Base-by-base conservation (phyloP, 2,329 filamentous ascomycete genomes). In the Juglanconis sp. region DNA sequence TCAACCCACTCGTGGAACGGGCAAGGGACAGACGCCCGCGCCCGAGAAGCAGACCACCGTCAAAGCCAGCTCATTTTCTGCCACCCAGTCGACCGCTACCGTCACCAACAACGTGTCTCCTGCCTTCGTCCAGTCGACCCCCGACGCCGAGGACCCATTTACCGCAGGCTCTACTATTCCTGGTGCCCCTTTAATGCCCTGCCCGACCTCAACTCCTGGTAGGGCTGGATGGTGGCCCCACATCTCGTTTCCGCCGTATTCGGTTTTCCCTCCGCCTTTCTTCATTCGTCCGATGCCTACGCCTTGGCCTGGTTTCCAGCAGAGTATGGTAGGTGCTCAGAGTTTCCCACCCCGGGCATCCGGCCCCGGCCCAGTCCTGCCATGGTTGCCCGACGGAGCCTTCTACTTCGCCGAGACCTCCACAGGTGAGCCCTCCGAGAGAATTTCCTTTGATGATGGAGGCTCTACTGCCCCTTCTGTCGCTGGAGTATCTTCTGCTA, bases 331-430 rank as follows among this genome's bases (percentile, higher is more conserved):
- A 7, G 31, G 15, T 24, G 7, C 11, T 5, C 61, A 1, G 9
- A 47, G 36, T 35, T 58, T 53, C 24, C 55, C 17, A 4, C 42
- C 31, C 5, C 40, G 9, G 30, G 42, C 24, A 31, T 57, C 42
- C 24, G 51, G n/a, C 44, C 46, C 4, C 13, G 1, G 51, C 57
- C 47, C 51, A 56, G 57, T 38, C 51, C 2, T 60, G 50, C 57
- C 52, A 42, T 42, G 38, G 38, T 31, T 46, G 30, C 61, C 61
- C 1, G 42, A 52, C 30, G 58, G 50, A 8, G 11, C 38, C 11
- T 13, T 30, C 31, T 38, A 24, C 35, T 52, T 53, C 31, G 50
- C 46, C 5, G 54, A 57, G 24, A 55, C 58, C 24, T 63, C 61
- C 9, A 34, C n/a, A 3, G 46, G 35, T 5, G 54, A 42, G 54